Conservation (phyloP, 352 stramenopile genomes). For the Pythium myriotylum region DNA sequence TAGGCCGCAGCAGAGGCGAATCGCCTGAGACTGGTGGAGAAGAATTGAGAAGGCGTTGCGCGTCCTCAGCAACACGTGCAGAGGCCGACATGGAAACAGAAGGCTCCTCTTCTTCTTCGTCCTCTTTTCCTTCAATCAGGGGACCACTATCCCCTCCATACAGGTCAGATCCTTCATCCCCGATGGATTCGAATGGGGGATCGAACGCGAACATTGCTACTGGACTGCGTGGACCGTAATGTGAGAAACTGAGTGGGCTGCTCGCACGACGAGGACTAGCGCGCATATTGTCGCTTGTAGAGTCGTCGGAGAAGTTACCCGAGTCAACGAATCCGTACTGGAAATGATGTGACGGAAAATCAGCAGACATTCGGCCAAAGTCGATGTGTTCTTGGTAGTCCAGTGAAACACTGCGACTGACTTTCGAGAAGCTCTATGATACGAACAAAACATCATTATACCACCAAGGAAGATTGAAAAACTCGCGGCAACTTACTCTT, state of each 20-base stretch:
- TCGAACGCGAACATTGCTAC: conserved; percentile 71
- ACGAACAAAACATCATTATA: no score
- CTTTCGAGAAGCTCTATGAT: conserved; percentile 59
- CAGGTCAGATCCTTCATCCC: conserved; percentile 20
- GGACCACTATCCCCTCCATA: conserved; percentile 22
- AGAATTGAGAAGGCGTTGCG: neutral
- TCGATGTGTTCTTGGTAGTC: conserved; percentile 70
- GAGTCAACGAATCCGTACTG: conserved; percentile 49
- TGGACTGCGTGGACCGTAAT: conserved; percentile 68
- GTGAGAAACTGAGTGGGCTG: conserved; percentile 58
- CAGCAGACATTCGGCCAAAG: conserved; percentile 48
- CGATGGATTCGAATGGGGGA: conserved; percentile 60
- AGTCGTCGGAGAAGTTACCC: conserved; percentile 65
- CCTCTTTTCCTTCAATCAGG: conserved; percentile 34
- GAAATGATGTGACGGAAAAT: conserved; percentile 40
- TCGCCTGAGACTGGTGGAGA: conserved; percentile 8
- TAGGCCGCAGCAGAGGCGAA: conserved; percentile 49
- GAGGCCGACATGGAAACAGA: neutral
- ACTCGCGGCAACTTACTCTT: conserved; percentile 42
- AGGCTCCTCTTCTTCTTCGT: conserved; percentile 30
- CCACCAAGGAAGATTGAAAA: no score
- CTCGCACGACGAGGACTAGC: conserved; percentile 56
- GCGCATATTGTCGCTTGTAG: conserved; percentile 40
- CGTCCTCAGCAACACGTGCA: neutral
- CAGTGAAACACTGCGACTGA: conserved; percentile 77